A percentile compares a stretch with the other conserved stretches of the same genome.
Evolutionary conservation across 1,284 basidiomycete genomes (phyloP).

Genomic region (Phlebopus sp.): DNA sequence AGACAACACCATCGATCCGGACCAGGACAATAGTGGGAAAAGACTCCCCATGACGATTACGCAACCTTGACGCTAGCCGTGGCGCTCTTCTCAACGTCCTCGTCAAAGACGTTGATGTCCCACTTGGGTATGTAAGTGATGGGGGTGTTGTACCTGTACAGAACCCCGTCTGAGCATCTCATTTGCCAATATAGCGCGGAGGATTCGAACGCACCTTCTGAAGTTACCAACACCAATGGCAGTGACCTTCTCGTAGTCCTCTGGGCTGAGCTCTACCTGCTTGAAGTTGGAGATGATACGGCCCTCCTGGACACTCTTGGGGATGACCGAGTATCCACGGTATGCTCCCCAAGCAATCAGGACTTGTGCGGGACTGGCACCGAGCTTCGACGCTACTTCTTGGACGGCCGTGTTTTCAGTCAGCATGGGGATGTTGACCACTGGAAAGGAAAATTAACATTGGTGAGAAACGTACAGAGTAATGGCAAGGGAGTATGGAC

Average conservation of each 20-base stretch:
- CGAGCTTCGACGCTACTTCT: conserved; percentile 56
- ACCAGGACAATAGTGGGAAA: background rate
- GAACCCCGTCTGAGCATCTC: background rate
- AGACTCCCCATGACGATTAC: conserved; percentile 6
- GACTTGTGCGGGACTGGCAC: conserved; percentile 64
- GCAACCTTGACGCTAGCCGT: conserved; percentile 45
- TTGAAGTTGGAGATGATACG: conserved; percentile 72
- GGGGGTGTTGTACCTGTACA: conserved; percentile 60
- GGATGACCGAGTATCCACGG: conserved; percentile 68
- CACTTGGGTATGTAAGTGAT: conserved; percentile 58
- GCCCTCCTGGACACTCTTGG: conserved; percentile 64
- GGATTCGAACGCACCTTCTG: conserved; percentile 39
- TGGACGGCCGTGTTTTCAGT: conserved; percentile 63
- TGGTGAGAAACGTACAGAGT: background rate
- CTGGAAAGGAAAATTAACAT: conserved; percentile 30
- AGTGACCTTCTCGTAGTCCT: conserved; percentile 59
- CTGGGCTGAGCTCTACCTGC: conserved; percentile 58
- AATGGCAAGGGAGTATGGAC: conserved; percentile 13
- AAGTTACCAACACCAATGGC: conserved; percentile 52
- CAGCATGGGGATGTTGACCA: conserved; percentile 54
- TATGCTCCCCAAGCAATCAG: conserved; percentile 68
- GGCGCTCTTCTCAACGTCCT: conserved; percentile 55
- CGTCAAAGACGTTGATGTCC: conserved; percentile 69
- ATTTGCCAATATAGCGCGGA: background rate
- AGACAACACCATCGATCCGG: background rate